Conservation (phyloP, 2,329 filamentous ascomycete genomes). For the Alternaria gaisen region DNA sequence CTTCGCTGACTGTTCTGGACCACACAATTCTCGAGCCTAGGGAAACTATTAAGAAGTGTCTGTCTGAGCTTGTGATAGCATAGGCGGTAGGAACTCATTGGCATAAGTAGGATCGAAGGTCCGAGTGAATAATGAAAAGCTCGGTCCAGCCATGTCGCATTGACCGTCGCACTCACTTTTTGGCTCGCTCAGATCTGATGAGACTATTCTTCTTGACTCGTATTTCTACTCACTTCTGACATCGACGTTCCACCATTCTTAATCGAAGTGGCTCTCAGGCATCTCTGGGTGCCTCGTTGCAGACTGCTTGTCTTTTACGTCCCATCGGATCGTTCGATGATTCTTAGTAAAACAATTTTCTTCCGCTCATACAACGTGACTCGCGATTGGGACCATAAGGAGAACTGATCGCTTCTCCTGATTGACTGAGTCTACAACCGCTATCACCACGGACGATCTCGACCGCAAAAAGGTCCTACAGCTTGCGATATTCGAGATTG, state of each 20-base stretch:
- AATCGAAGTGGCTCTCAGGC: not conserved
- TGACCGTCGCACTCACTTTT: slow-evolving; percentile 1
- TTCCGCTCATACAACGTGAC: not conserved
- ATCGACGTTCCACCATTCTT: not conserved
- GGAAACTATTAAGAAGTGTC: not conserved
- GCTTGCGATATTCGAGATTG: not conserved
- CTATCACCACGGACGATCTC: not conserved
- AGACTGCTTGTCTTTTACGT: not conserved
- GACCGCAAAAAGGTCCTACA: not conserved
- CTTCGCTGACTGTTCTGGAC: not conserved
- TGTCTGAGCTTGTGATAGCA: not conserved
- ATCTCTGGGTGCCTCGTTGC: not conserved
- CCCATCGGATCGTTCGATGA: not conserved
- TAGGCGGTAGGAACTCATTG: not conserved
- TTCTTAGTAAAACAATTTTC: not conserved
- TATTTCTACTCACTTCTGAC: not conserved
- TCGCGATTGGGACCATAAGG: not conserved
- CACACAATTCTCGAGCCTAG: not conserved
- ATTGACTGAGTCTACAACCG: not conserved
- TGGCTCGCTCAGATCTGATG: not conserved
- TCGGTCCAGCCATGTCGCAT: slow-evolving; percentile 3
- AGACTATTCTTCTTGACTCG: not conserved
- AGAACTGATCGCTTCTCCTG: not conserved
- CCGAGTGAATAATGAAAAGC: slow-evolving; percentile 5
- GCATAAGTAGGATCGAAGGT: not conserved